Base-by-base conservation (phyloP, 805 yeast genomes). In the Lipomyces sp. region DNA sequence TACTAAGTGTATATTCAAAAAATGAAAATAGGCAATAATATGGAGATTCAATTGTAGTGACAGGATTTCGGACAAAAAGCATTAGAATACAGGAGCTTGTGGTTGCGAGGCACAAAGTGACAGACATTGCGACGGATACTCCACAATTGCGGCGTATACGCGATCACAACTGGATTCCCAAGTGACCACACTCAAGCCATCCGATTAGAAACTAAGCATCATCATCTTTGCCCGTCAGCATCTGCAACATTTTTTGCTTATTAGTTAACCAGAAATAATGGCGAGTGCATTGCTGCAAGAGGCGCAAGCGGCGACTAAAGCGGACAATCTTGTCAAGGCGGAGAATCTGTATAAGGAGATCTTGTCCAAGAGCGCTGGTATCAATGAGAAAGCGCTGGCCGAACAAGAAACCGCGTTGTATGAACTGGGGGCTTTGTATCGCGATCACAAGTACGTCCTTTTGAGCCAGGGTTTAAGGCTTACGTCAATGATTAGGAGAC, bases 361-460 rank as follows among this genome's bases (percentile, higher is more conserved):
- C 32, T 80, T 90, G 64, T 71, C 74, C 5, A 60, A 62, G 51
- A 75, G 72, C 39, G 69, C 76, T 4, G 74, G 72, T 18, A 56
- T 62, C 30, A 75, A 77, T 55, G 87, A 84, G 63, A 76, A 78
- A 69, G 69, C 78, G 10, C 80, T 82, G 60, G 87, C 85, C 67
- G 80, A 81, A 60, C 86, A 86, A 77, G 97, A 92, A 75, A 72
- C 81, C 10, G 87, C 95, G 42, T 86, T 94, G 57, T 76, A 86
- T 59, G 95, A 89, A 74, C 82, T 94, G 72, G 97, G 97, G 45
- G 82, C 83, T 65, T 76, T 92, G 39, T 93, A 90, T 77, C 85
- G 86, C 65, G 77, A 76, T 1, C 79, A 81, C 42, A 74, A 69
- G 73, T 64, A 45, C 2, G 72, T 57, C 10, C 18, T 15, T 13